phyloP scores from a whole-genome alignment of 129 eudicot genomes.

The Arctium lappa region DNA sequence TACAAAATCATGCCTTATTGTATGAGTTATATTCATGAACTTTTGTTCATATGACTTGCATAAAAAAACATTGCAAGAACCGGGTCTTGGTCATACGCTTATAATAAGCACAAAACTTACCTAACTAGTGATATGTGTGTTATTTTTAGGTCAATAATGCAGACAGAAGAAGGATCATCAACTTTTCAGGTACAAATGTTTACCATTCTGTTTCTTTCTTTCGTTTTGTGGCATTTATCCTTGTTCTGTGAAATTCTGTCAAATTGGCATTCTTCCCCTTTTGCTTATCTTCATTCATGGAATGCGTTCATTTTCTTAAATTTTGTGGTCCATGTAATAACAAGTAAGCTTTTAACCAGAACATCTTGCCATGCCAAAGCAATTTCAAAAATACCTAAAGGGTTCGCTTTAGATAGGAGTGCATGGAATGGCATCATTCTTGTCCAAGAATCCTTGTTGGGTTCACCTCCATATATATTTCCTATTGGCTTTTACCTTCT shows the following conservation, averaged over 20 bases:
- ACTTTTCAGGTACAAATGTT: conserved; percentile 44
- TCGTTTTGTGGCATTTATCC: not conserved
- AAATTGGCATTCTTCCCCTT: not conserved
- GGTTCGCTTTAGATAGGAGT: not conserved
- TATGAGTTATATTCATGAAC: not conserved
- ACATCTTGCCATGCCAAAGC: not conserved
- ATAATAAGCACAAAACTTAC: not conserved
- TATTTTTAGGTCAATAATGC: conserved; percentile 46
- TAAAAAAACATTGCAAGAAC: conserved; percentile 1
- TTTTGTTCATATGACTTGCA: conserved; percentile 1
- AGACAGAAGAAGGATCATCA: conserved; percentile 38
- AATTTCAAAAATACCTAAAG: not conserved
- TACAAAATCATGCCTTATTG: conserved; percentile 8
- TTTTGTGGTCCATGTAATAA: not conserved
- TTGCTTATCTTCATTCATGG: not conserved
- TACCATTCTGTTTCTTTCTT: not conserved
- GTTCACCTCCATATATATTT: not conserved
- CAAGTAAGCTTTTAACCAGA: not conserved
- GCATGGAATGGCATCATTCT: not conserved
- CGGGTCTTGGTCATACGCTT: not conserved
- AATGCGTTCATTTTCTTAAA: not conserved
- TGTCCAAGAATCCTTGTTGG: not conserved
- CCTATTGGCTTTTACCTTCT: not conserved
- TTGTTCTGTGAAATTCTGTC: not conserved
- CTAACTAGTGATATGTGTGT: conserved; percentile 15